Evolutionary conservation across 2,329 filamentous ascomycete genomes (phyloP).

Genomic region (Beauveria sp.): DNA sequence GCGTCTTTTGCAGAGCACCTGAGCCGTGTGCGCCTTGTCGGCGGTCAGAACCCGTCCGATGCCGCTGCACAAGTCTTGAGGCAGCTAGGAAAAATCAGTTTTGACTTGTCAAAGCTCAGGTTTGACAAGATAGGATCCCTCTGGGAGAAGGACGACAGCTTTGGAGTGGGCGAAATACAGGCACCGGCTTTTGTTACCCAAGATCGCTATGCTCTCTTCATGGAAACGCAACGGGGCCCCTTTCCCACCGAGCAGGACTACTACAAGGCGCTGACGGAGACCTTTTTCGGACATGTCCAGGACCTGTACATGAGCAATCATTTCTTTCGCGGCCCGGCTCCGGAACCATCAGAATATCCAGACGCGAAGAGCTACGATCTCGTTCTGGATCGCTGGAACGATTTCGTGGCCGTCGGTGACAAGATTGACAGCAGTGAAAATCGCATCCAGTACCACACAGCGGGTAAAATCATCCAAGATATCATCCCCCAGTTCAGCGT

Average conservation of each 20-base stretch:
- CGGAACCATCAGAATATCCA: not conserved
- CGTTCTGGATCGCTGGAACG: not conserved
- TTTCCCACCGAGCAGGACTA: not conserved
- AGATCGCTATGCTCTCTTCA: not conserved
- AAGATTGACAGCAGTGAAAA: slow-evolving; percentile 2
- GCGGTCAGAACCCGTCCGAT: not conserved
- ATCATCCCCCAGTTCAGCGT: not conserved
- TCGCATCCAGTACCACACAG: slow-evolving; percentile 1
- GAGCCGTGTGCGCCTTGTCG: not conserved
- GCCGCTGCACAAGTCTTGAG: not conserved
- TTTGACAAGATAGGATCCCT: not conserved
- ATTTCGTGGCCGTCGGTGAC: not conserved
- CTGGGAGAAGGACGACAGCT: not conserved
- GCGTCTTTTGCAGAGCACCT: not conserved
- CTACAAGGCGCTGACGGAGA: not conserved
- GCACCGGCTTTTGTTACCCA: not conserved
- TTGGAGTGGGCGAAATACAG: not conserved
- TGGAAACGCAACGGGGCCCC: not conserved
- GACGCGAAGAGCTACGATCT: not conserved
- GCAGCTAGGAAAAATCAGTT: not conserved
- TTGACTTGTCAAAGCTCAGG: not conserved
- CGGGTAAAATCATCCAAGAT: not conserved
- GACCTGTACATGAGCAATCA: not conserved
- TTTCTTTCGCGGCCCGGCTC: not conserved
- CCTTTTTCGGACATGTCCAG: not conserved